Base-by-base conservation (phyloP, 2,329 filamentous ascomycete species). In the Xylaria sp. region DNA sequence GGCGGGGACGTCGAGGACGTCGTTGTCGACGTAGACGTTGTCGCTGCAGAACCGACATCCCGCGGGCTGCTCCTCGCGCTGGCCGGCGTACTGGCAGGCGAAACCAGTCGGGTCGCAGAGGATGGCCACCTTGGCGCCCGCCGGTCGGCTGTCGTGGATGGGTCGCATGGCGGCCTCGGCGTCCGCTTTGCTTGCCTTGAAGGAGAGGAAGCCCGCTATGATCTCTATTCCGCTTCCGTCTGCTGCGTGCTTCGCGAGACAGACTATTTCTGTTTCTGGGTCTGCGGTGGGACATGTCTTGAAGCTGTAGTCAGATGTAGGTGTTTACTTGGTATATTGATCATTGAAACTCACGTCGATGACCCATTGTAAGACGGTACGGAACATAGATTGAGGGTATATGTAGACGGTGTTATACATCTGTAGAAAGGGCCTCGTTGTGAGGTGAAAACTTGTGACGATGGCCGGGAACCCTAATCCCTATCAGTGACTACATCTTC, bases 391-490 rank as follows among this genome's bases (percentile, higher is more conserved):
- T n/a, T 80, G 77, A 0, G 82, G 80, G 65, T 82, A 87, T 29
- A 84, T 74, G 71, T 85, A 87, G 2, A 78, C 71, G 10, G 73
- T 78, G 51, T 79, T 77, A 51, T 73, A 78, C 73, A 80, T 74
- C 51, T 74, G 67, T 11, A 72, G 69, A 20, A 74, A 61, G 2
- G 79, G 77, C 3, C 77, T 65, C 5, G 82, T 80, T 22, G 77
- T 73, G 3, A 87, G 78, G 68, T 87, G 78, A 69, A 86, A 87
- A 15, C 78, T 77, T 1, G 84, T 85, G 2, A 87, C 81, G 6
- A 87, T 76, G 1, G 80, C 85, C 1, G 85, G 85, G 63, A 87
- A 87, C 22, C 85, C 83, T 77, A 15, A 36, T 27, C 15, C 2
- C 2, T 29, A 36, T 67, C 3, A 67, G 29, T 31, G 38, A 31